Percentiles rank a stretch among this genome's conserved stretches.
Evolutionary conservation across 2,329 filamentous ascomycete species (phyloP).

Genomic region (Pyricularia sp.): DNA sequence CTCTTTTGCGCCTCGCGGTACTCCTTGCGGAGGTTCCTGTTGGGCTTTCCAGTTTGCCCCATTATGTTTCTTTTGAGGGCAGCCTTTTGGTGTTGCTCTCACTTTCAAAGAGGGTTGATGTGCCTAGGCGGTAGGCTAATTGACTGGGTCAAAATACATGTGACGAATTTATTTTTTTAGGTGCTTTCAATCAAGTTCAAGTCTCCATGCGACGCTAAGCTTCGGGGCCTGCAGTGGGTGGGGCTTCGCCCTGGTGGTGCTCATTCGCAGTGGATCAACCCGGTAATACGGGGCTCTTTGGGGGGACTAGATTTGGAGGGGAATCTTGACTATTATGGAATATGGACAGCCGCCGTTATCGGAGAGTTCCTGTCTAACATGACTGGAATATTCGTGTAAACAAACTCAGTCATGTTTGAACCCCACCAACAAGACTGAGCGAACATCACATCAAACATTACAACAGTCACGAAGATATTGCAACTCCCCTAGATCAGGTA

Average conservation of each 20-base stretch:
- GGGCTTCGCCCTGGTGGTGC: background rate
- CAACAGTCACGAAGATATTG: background rate
- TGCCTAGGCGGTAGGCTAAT: background rate
- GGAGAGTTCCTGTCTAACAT: background rate
- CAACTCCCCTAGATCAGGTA: background rate
- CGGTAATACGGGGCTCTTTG: background rate
- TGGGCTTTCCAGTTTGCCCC: constrained; percentile 31
- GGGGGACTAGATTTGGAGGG: background rate
- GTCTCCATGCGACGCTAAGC: background rate
- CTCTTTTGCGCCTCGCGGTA: constrained; percentile 45
- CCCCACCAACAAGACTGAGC: background rate
- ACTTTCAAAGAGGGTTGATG: background rate
- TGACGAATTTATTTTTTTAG: background rate
- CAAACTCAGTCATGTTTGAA: background rate
- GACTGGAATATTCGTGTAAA: background rate
- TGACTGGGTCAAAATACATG: background rate
- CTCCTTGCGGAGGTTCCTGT: constrained; percentile 51
- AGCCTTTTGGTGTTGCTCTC: background rate
- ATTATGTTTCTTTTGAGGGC: constrained; percentile 15
- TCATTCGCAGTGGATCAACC: background rate
- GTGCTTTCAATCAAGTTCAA: background rate
- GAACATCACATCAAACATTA: background rate
- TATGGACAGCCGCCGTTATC: background rate
- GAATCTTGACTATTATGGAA: background rate
- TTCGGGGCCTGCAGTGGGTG: background rate